Conservation (phyloP, 495 filamentous ascomycete genomes). For the Aspergillus mulundensis region DNA sequence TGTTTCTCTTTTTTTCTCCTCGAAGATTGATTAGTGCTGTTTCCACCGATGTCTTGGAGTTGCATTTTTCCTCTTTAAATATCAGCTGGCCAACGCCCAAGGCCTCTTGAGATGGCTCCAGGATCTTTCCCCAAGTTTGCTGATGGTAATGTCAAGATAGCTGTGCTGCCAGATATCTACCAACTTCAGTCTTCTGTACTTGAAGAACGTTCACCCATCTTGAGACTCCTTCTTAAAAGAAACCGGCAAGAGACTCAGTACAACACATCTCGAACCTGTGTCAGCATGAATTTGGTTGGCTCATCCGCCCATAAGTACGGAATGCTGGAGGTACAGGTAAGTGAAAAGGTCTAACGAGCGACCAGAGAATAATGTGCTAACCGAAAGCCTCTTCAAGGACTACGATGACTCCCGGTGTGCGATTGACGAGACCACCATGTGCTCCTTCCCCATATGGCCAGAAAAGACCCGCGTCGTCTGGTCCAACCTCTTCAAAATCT, state of each 20-base stretch:
- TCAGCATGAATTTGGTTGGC: slow-evolving; percentile 8
- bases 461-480: slow-evolving; percentile 8
- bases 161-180: slow-evolving; percentile 28
- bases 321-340: slow-evolving; percentile 14
- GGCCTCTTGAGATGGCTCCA: slow-evolving; percentile 3
- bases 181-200: slow-evolving; percentile 30
- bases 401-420: not conserved
- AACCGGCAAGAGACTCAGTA: not conserved
- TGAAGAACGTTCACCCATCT: not conserved
- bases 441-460: slow-evolving; percentile 10
- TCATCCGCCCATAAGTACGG: slow-evolving; percentile 10
- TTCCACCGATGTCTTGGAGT: slow-evolving; percentile 5
- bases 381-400: not conserved
- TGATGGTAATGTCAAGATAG: slow-evolving; percentile 37
- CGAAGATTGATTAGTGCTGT: not conserved
- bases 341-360: not conserved
- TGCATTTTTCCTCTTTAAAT: not conserved
- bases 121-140: slow-evolving; percentile 24
- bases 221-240: not conserved
- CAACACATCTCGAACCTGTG: not conserved
- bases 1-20: not conserved
- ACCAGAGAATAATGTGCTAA: not conserved
- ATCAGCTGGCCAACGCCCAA: not conserved
- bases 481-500: slow-evolving; percentile 22
- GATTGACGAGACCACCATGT: not conserved